Base-by-base conservation (phyloP, 768 basidiomycete genomes). In the Lactarius quietus region DNA sequence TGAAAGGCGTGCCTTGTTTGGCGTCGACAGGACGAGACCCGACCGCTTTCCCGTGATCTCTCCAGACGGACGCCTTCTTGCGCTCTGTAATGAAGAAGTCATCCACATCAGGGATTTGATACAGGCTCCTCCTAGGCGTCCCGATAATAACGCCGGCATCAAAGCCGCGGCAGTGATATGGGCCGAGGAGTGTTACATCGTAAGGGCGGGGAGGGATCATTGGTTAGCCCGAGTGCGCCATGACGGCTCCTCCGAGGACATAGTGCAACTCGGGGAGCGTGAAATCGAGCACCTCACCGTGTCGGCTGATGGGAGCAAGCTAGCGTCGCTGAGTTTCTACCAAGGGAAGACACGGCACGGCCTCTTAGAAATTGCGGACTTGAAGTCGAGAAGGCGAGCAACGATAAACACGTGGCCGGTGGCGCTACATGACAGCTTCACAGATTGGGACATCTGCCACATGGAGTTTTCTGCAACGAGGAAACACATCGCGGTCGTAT, bases 381-480 rank as follows among this genome's bases (percentile, higher is more conserved):
- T 66, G 61, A 53, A 58, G 10, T 66, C 65, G 15, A 65, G 18
- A 12, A 61, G 23, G n/a, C 61, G 65, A 23, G 31, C 48, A 9
- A 62, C 48, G 12, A 61, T 48, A 20, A 53, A 12, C 14, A 53
- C 51, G 33, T 66, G 65, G 65, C 65, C 61, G 1, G 20, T 66
- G 31, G 56, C 51, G 10, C 65, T 66, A 18, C 65, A 66, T 15
- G 65, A 66, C 7, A 66, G 61, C 38, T 66, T 66, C 28, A 53
- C 48, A 31, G 57, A 62, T 36, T 54, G 65, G 65, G 56, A 66
- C 3, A 31, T 62, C n/a, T 52, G 65, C 28, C 20, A 35, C 31
- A 53, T 66, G 56, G 61, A 66, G 33, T 66, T 66, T 38, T 58
- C 65, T n/a, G 61, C 65, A 26, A 66, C 65, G 28, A 48, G 23